Evolutionary conservation across 441 rosid species (phyloP).

Genomic region (Populus hybrid): DNA sequence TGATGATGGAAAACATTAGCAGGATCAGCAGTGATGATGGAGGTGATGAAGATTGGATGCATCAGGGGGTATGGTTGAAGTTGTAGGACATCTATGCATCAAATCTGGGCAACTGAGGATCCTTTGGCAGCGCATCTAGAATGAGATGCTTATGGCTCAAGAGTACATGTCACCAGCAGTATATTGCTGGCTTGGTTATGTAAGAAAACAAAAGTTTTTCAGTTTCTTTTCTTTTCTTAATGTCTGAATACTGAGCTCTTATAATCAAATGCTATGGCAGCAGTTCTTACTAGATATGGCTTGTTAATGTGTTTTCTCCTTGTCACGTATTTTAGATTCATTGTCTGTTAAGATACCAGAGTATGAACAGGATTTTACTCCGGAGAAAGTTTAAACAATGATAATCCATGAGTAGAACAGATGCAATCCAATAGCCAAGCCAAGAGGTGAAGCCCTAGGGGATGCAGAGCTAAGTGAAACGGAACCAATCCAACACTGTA

Average conservation of each 20-base stretch:
- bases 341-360: neutral
- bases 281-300: neutral
- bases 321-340: too few relatives aligned
- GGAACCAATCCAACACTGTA: too few relatives aligned
- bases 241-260: neutral
- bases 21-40: slow-evolving; percentile 24
- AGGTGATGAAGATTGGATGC: neutral
- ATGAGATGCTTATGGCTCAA: neutral
- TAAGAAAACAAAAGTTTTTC: neutral
- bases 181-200: neutral
- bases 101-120: slow-evolving; percentile 49
- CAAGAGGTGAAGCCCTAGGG: too few relatives aligned
- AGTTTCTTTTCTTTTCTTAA: neutral
- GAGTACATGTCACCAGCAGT: neutral
- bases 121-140: slow-evolving; percentile 45
- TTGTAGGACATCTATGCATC: slow-evolving; percentile 8
- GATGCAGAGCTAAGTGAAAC: too few relatives aligned
- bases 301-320: neutral
- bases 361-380: neutral
- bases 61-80: slow-evolving; percentile 8
- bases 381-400: neutral
- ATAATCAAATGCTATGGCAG: neutral
- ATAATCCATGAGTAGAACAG: too few relatives aligned
- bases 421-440: too few relatives aligned
- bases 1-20: neutral